Conservation (phyloP, 83 land plant genomes). For the Picea abies region DNA sequence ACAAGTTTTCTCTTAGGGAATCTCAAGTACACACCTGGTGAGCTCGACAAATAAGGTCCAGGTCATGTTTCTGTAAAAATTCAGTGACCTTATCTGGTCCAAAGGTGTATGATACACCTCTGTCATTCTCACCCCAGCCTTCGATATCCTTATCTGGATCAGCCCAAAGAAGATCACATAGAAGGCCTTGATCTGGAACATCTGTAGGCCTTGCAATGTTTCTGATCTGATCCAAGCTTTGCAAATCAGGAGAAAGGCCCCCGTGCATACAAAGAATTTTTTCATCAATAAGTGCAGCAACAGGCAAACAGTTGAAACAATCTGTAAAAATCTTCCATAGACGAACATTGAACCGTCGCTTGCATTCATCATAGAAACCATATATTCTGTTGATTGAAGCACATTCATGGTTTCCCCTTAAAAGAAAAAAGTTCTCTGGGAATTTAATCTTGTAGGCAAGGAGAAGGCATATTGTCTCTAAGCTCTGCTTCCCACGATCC, state of each 20-base stretch:
- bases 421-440: slow-evolving; percentile 64
- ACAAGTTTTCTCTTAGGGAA: neutral
- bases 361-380: slow-evolving; percentile 74
- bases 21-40: slow-evolving; percentile 20
- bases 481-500: slow-evolving; percentile 59
- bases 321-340: slow-evolving; percentile 71
- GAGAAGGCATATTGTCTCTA: slow-evolving; percentile 68
- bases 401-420: slow-evolving; percentile 64
- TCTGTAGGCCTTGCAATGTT: slow-evolving; percentile 9
- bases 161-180: slow-evolving; percentile 29
- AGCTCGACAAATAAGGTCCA: slow-evolving; percentile 25
- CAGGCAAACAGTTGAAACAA: slow-evolving; percentile 61
- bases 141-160: slow-evolving; percentile 23
- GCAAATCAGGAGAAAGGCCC: slow-evolving; percentile 68
- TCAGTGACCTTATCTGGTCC: slow-evolving; percentile 20
- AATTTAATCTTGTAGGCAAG: slow-evolving; percentile 58
- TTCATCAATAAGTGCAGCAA: slow-evolving; percentile 67
- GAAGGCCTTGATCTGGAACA: slow-evolving; percentile 1
- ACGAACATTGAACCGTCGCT: slow-evolving; percentile 65
- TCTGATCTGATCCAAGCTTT: slow-evolving; percentile 20
- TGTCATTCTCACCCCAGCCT: slow-evolving; percentile 25
- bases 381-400: slow-evolving; percentile 64
- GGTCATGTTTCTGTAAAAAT: slow-evolving; percentile 24
- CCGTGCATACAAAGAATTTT: slow-evolving; percentile 82
- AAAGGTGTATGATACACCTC: slow-evolving; percentile 23